Conservation (phyloP, 176 grass and related monocot genomes). For the Carex kokanica region DNA sequence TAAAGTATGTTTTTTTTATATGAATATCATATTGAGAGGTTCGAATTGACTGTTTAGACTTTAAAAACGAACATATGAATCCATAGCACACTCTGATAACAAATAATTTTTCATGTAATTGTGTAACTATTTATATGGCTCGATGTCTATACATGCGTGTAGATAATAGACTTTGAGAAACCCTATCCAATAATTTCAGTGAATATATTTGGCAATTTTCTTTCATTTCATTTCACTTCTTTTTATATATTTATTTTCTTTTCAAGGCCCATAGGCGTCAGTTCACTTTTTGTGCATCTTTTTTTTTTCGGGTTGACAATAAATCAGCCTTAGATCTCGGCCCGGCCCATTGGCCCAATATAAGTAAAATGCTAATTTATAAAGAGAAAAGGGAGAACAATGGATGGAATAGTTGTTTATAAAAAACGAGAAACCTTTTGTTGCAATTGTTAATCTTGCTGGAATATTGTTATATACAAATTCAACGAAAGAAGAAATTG, state of each 20-base stretch:
- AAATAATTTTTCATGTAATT: no score
- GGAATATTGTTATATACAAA: conserved; percentile 1
- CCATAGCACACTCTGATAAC: no score
- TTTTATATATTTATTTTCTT: not conserved
- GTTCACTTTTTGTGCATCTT: no score
- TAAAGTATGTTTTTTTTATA: no score
- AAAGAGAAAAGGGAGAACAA: not conserved
- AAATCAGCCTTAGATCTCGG: not conserved
- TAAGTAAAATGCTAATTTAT: not conserved
- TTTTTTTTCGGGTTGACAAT: not conserved
- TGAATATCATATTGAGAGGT: no score
- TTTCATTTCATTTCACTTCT: not conserved
- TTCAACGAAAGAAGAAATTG: conserved; percentile 12
- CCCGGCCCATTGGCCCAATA: not conserved
- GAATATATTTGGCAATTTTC: not conserved
- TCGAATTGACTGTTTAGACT: no score
- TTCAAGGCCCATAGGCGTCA: not conserved
- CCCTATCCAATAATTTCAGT: not conserved
- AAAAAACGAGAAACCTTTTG: not conserved
- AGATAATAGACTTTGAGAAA: not conserved
- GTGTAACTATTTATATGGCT: no score
- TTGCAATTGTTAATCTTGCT: not conserved
- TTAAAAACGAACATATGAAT: no score
- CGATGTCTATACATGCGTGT: not conserved
- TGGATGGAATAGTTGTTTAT: not conserved